Evolutionary conservation across 2,329 filamentous ascomycete species (phyloP), one percentile per base, ranked within the genome.

Genomic region (Xylariaceae sp.): DNA sequence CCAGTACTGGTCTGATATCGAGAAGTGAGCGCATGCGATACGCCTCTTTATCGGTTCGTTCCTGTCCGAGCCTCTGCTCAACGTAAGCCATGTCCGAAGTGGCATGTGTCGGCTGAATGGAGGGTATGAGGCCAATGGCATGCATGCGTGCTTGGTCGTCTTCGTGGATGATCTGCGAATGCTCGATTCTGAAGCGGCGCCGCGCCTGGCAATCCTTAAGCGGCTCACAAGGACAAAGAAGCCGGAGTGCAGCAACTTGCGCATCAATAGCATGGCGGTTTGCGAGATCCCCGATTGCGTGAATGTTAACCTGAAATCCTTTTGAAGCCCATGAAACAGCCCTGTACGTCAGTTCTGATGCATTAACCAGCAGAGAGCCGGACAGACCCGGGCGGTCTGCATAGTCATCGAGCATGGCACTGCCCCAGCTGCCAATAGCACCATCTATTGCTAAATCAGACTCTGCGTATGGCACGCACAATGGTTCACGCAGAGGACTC

Each of bases 21-120:
- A 87, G 77, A 1, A 89, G 72, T 0, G 82, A 84, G 9, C 76
- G 76, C 86, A 89, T 88, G 18, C 85, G 79, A 71, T 90, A 90
- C 1, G 86, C 87, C 61, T 84, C 82, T 11, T 73, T 67, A 15
- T 70, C 68, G 0, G 82, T 82, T 18, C 87, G 81, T 23, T 78
- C 72, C 8, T 69, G 66, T 0, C 87, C 87, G 0, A 90, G 80
- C 5, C 87, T 79, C 45, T 71, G 73, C 62, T 83, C 78, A 7
- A 86, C 87, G 66, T 88, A 89, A 3, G 80, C 78, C 83, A 87
- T 88, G 71, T 89, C 87, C 6, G 84, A 87, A 2, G 87, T 89
- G 18, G 87, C 86, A 67, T 89, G 87, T 0, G 87, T 89, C 3
- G 87, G 87, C 67, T 89, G 87, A 57, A 90, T 84, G 2, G 84